Evolutionary conservation across 768 basidiomycete genomes (phyloP).

Genomic region (Amanita rubescens): DNA sequence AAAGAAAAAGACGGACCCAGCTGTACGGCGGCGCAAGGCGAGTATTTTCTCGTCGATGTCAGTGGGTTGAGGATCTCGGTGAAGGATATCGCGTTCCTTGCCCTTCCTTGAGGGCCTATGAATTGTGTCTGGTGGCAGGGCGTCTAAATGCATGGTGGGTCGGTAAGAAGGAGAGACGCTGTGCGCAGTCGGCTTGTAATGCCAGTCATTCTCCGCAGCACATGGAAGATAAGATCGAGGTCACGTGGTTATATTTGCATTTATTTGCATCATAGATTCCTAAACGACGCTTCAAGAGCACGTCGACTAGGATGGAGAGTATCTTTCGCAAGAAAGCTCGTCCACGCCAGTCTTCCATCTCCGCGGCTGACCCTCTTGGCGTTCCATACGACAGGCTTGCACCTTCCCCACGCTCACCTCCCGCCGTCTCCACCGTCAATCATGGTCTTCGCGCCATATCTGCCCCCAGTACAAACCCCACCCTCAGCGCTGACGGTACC

Average conservation of each 20-base stretch:
- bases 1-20: constrained; percentile 35
- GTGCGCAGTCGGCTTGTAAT: not conserved
- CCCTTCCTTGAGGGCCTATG: constrained; percentile 27
- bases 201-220: constrained; percentile 15
- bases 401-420: constrained; percentile 49
- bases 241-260: not conserved
- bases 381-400: constrained; percentile 68
- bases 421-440: constrained; percentile 46
- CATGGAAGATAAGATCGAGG: constrained; percentile 4
- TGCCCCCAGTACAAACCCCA: constrained; percentile 79
- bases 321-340: constrained; percentile 61
- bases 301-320: constrained; percentile 42
- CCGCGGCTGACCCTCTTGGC: constrained; percentile 50
- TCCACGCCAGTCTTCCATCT: constrained; percentile 54
- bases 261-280: not conserved
- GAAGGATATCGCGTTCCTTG: constrained; percentile 34
- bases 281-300: not conserved
- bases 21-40: constrained; percentile 58
- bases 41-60: constrained; percentile 54
- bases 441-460: constrained; percentile 64
- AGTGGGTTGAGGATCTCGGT: constrained; percentile 29
- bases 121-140: constrained; percentile 8
- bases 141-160: constrained; percentile 18
- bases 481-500: constrained; percentile 62
- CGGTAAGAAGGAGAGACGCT: not conserved